Evolutionary conservation across 2,329 filamentous ascomycete genomes (phyloP).

Genomic region (Lecanoromycetidae sp.): DNA sequence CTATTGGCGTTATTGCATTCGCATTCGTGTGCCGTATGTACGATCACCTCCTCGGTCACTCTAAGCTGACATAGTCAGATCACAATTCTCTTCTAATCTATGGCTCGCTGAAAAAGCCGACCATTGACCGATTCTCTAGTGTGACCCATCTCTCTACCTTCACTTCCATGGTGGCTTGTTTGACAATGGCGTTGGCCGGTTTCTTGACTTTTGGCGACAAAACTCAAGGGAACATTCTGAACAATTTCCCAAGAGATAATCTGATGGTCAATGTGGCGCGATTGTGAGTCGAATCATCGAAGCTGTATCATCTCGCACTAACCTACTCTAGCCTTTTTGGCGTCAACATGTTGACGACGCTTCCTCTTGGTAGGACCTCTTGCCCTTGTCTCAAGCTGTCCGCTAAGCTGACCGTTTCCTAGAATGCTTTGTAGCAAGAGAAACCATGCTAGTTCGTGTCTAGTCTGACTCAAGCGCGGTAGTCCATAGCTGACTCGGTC

Average conservation of each 20-base stretch:
- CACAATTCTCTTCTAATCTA: conserved; percentile 98
- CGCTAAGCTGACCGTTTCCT: neutral
- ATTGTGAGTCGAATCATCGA: conserved; percentile 37
- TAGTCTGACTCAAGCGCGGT: neutral
- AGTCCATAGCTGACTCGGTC: neutral
- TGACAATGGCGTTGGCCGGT: conserved; percentile 75
- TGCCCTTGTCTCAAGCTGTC: neutral
- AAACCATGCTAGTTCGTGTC: conserved; percentile 59
- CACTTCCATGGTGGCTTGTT: conserved; percentile 82
- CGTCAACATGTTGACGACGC: conserved; percentile 94
- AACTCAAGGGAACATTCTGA: conserved; percentile 89
- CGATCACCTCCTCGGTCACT: neutral
- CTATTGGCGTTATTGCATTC: conserved; percentile 95
- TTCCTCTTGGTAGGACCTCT: conserved; percentile 50
- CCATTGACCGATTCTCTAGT: conserved; percentile 82
- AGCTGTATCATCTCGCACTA: neutral
- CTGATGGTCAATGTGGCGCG: conserved; percentile 88
- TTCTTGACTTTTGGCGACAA: conserved; percentile 88
- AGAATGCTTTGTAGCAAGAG: conserved; percentile 93
- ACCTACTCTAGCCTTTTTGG: conserved; percentile 58
- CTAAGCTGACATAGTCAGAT: conserved; percentile 33
- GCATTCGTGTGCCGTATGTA: conserved; percentile 54
- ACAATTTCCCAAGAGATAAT: conserved; percentile 90
- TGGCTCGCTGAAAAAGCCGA: conserved; percentile 84
- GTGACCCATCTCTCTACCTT: conserved; percentile 91